Base-by-base conservation (phyloP, 768 basidiomycete genomes). In the Cystofilobasidium ferigula region DNA sequence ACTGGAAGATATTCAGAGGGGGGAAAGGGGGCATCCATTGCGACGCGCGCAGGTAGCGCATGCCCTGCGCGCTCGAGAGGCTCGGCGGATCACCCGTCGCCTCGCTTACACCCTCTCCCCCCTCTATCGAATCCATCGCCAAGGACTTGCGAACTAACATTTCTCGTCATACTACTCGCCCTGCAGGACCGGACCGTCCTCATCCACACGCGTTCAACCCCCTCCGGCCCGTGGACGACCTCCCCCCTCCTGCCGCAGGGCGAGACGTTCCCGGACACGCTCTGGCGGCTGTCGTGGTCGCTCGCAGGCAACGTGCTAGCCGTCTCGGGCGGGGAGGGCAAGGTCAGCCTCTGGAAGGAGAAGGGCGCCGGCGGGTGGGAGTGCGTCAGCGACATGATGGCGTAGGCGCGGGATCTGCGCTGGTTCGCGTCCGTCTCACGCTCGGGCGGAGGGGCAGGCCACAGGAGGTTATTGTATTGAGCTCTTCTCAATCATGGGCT, bases 201-300 rank as follows among this genome's bases (percentile, higher is more conserved):
- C 48, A 74, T 77, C 61, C 76, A 77, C 69, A 70, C 71, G 36
- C 71, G 73, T 30, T 67, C 73, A 0, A 69, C 73, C 4, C 72
- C 75, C 14, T 67, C 71, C 18, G 65, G 72, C 18, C 70, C 75
- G 12, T 77, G 75, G 75, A 68, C 70, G 3, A 75, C 76, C 1
- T 73, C 72, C 14, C 66, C 75, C 4, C 69, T 77, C 8, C 71
- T 72, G 2, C 76, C 79, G 74, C 51, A 78, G 76, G 74, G 77
- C 7, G 57, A 66, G 2, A 70, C 77, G 9, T 98, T 98, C 79
- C 89, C 90, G 1, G 94, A 98, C 74, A 90, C 92, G 6, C 92
- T 97, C 30, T 99, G 94, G 95, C 83, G 93, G n/a, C 91, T 97
- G 38, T 90, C 88, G 53, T 99, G 95, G 95, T 93, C 89, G 70